Conservation (phyloP, 140 eudicot species). For the Anethum foeniculum region DNA sequence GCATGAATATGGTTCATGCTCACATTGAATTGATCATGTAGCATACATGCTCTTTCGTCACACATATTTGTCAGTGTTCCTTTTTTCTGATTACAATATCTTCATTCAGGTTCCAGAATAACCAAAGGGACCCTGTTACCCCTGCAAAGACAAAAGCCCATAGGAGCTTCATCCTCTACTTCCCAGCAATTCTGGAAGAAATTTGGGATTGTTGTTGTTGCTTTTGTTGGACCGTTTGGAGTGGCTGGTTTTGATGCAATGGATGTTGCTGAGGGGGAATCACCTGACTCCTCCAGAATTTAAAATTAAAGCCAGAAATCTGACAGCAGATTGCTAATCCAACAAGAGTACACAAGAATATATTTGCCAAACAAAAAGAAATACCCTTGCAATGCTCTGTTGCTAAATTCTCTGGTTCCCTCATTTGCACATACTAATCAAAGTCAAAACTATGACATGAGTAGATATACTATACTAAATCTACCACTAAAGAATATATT, state of each 20-base stretch:
- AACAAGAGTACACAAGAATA: constrained; percentile 38
- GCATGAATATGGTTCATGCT: too few relatives aligned
- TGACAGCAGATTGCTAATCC: constrained; percentile 34
- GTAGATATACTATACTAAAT: background rate
- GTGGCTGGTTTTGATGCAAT: constrained; percentile 20
- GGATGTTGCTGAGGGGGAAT: constrained; percentile 8
- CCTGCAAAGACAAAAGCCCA: too few relatives aligned
- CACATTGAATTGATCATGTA: too few relatives aligned
- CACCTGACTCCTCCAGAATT: constrained; percentile 23
- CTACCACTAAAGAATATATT: background rate
- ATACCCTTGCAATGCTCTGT: constrained; percentile 20
- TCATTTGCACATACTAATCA: constrained; percentile 18
- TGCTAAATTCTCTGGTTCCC: constrained; percentile 17
- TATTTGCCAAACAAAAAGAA: constrained; percentile 20
- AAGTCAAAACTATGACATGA: constrained; percentile 13
- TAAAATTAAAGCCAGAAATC: constrained; percentile 23
- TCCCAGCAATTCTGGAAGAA: too few relatives aligned
- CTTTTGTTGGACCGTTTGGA: too few relatives aligned
- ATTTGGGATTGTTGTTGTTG: too few relatives aligned
- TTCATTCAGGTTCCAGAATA: too few relatives aligned
- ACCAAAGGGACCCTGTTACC: too few relatives aligned
- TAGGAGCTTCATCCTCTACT: too few relatives aligned
- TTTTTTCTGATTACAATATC: too few relatives aligned
- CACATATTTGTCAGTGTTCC: too few relatives aligned
- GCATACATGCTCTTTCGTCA: too few relatives aligned